Base-by-base conservation (phyloP, 2,329 filamentous ascomycete genomes). In the Fusarium piperis region DNA sequence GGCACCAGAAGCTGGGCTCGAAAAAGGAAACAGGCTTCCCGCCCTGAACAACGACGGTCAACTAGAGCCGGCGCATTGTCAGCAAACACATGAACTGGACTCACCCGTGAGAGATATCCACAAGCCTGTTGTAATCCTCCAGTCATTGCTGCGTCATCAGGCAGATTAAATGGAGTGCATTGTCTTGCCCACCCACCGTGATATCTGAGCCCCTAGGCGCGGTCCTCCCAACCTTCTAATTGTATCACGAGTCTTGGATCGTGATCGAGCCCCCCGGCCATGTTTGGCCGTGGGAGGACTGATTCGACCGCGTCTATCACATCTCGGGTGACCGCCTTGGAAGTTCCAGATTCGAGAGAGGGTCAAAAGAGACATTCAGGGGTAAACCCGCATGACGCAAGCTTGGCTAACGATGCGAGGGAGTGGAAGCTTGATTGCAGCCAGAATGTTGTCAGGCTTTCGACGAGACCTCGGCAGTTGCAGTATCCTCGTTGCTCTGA, bases 61-160 rank as follows among this genome's bases (percentile, higher is more conserved):
- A 55, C 30, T 55, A 28, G 32, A 36, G 52, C 33, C 33, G 52
- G 33, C 10, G 16, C 52, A 55, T 35, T 36, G 52, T 36, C 20
- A 26, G 33, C 33, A 55, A 36, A 36, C 30, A 35, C 12, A 18
- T 20, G 12, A 35, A 23, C 48, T 33, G 30, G 48, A 16, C 48
- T 55, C 51, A 16, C 23, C 35, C 39, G 28, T 30, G 57, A 18
- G 35, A 28, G 28, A 59, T 58, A 35, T 39, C 26, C 41, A 33
- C 6, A 28, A 20, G 30, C 39, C 35, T 41, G 20, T 39, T 65
- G 33, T 53, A 55, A 59, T 32, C 9, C 18, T 18, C 26, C 13
- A 53, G 63, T 67, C 60, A 64, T 56, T 35, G 7, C 11, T 18
- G 30, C 62, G 67, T 70, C 70, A 73, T 71, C 35, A 32, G 59